Percentiles rank a stretch among this genome's conserved stretches.
These are phyloP conservation scores for Clavulina sp. DNA, from an alignment of 768 basidiomycete genomes.

Conservation along the genomic window DNA sequence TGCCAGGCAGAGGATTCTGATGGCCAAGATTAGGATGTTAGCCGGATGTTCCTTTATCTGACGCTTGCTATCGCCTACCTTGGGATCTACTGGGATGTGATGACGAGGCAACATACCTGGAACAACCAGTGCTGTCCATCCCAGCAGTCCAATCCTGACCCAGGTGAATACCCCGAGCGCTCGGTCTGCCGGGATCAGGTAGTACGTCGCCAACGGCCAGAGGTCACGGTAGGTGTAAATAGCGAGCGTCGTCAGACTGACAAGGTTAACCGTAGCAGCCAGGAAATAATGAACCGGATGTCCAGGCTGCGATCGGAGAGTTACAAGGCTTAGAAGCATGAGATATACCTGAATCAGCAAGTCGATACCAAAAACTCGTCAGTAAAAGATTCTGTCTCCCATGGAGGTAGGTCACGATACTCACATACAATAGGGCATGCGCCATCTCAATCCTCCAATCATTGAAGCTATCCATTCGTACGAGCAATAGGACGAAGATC, in stretches of 20 bases:
- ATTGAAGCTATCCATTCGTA: too few species aligned
- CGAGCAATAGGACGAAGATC: too few species aligned
- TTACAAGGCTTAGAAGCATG: too few species aligned
- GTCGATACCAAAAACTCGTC: too few species aligned
- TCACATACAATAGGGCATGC: too few species aligned
- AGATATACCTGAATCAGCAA: too few species aligned
- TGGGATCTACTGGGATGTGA: conserved; percentile 41
- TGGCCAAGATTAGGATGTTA: neutral
- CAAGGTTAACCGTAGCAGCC: too few species aligned
- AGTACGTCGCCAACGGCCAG: conserved; percentile 40
- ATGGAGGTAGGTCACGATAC: too few species aligned
- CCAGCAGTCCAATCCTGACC: conserved; percentile 32
- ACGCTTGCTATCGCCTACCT: conserved; percentile 23
- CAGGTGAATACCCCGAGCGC: conserved; percentile 34
- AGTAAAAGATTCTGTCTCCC: too few species aligned
- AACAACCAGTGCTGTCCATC: conserved; percentile 28
- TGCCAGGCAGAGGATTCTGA: conserved; percentile 22
- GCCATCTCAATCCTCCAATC: too few species aligned
- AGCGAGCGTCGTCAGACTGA: conserved; percentile 22
- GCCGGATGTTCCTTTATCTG: neutral
- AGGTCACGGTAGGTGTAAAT: conserved; percentile 29
- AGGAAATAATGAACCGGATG: too few species aligned
- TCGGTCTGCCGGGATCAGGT: conserved; percentile 30
- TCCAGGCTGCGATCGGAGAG: too few species aligned
- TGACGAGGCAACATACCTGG: conserved; percentile 39